phyloP scores from a whole-genome alignment of 371 early-diverging fungal genomes.

The Mortierella sp. region DNA sequence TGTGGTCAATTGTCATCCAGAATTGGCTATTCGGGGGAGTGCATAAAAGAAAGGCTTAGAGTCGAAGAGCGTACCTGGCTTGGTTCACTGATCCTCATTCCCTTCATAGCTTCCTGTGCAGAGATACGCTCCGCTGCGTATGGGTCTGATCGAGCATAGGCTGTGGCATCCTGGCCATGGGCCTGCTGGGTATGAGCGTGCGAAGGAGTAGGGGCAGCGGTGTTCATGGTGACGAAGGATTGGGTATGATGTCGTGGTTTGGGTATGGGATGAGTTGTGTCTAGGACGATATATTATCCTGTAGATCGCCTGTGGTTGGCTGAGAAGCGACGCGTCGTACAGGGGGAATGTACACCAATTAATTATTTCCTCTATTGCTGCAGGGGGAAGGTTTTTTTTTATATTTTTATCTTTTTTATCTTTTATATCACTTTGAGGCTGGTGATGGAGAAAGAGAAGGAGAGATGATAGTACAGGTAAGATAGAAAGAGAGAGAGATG shows the following conservation, averaged over 20 bases:
- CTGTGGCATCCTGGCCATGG: constrained; percentile 13
- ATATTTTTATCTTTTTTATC: neutral
- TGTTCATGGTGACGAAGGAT: constrained; percentile 27
- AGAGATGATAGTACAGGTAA: neutral
- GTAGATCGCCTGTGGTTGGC: constrained; percentile 3
- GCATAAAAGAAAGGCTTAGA: neutral
- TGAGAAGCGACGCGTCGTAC: constrained; percentile 11
- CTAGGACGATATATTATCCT: neutral
- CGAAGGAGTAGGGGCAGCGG: constrained; percentile 32
- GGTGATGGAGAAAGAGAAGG: neutral
- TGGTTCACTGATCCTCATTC: constrained; percentile 47
- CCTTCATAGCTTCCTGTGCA: constrained; percentile 55
- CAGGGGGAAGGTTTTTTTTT: neutral
- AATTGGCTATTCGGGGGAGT: neutral
- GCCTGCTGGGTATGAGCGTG: constrained; percentile 10
- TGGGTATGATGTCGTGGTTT: neutral
- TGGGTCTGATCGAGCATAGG: constrained; percentile 26
- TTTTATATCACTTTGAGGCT: neutral
- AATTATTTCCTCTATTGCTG: neutral
- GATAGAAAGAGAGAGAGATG: neutral
- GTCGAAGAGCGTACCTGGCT: constrained; percentile 25
- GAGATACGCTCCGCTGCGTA: constrained; percentile 33
- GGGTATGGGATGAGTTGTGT: neutral
- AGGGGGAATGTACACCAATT: neutral
- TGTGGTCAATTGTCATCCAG: neutral